phyloP scores from a whole-genome alignment of 164 flowering plant species.

The Stephania cephalantha region DNA sequence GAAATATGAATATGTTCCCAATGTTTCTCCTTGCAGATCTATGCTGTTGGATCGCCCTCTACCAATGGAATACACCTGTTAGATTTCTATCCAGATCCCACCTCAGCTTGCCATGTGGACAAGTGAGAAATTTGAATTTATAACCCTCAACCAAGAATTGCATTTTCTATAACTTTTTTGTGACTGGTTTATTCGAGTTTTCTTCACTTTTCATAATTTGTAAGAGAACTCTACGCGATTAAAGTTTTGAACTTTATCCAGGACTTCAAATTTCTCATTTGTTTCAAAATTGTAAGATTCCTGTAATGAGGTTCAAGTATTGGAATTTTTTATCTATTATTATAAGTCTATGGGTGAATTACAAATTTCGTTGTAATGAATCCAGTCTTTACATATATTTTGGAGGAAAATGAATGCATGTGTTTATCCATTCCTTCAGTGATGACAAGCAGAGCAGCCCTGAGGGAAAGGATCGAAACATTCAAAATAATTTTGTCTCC shows the following conservation, averaged over 20 bases:
- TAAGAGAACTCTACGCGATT: too few species aligned
- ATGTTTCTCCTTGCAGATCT: slow-evolving; percentile 50
- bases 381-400: neutral
- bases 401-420: neutral
- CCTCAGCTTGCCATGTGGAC: slow-evolving; percentile 81
- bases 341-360: too few species aligned
- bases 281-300: too few species aligned
- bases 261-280: neutral
- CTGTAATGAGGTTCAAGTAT: too few species aligned
- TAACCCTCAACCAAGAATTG: neutral
- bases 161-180: neutral
- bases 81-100: slow-evolving; percentile 72
- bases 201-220: too few species aligned
- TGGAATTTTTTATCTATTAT: too few species aligned
- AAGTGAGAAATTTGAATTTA: slow-evolving; percentile 35
- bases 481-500: slow-evolving; percentile 49
- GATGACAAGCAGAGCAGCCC: slow-evolving; percentile 28
- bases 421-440: slow-evolving; percentile 22
- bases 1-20: neutral
- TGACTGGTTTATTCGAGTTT: neutral
- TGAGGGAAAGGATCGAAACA: slow-evolving; percentile 15
- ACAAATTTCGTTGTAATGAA: neutral
- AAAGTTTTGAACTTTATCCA: neutral
- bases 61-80: slow-evolving; percentile 62
- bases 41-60: slow-evolving; percentile 67